Base-by-base conservation (phyloP, 176 grass and related monocot genomes). In the Poa annua region DNA sequence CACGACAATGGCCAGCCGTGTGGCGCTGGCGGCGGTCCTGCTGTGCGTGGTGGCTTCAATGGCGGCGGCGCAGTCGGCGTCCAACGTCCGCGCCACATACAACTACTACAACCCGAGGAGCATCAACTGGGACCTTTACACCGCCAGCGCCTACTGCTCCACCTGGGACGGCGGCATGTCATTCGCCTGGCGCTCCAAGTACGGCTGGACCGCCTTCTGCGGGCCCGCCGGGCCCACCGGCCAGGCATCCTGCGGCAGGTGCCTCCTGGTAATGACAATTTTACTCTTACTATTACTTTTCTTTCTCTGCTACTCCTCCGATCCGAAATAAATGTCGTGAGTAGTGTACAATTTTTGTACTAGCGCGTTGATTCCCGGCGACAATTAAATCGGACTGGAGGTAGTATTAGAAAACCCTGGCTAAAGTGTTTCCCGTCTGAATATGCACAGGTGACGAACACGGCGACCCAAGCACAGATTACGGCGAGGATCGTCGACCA, bases 151-250 rank as follows among this genome's bases (percentile, higher is more conserved):
- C 2, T 94, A 94, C 63, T 97, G 95, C 45, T 36, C 94, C 7
- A 97, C 94, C 12, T 97, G 94, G 94, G 89, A 97, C 22, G 92
- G 88, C 3, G 3, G 16, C 80, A 88, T 65, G 83, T 84, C 88
- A 20, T 50, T 61, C 1, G 22, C 73, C n/a, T 97, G 94, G 94
- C 85, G 89, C 2, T 80, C 61, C 20, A 79, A 86, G 92, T 90
- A 97, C 25, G 92, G 87, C 0, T 97, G 92, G 94, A 94, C 92
- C 0, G 94, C 94, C n/a, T 97, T 97, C 80, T 97, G 91, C 29
- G 89, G 91, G 2, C 91, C 94, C 0, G 38, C 52, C 0, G 91
- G 94, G 0, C 82, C 89, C 0, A 82, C 0, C 0, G 94, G 94
- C 3, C 76, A 72, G 60, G 89, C 26, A 0, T 11, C 89, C 2